Percentiles rank a stretch among this genome's conserved stretches.
Conservation (phyloP, 352 stramenopile species). For the Pythium graminicola region DNA sequence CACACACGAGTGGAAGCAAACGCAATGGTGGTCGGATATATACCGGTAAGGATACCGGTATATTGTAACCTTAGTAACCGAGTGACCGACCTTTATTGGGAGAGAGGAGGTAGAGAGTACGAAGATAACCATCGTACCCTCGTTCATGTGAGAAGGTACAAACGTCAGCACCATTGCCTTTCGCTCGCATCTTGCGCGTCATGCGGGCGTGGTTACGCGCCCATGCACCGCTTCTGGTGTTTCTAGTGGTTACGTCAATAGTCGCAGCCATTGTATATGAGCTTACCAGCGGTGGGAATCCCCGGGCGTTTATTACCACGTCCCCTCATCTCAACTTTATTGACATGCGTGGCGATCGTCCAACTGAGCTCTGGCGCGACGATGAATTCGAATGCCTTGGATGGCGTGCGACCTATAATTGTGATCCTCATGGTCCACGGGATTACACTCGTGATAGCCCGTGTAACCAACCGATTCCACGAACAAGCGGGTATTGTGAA, state of each 20-base stretch:
- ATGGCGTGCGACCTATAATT: conserved; percentile 59
- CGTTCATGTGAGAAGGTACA: too few species aligned
- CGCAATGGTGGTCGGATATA: not conserved
- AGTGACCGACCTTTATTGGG: too few species aligned
- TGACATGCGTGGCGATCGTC: conserved; percentile 31
- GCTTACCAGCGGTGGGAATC: conserved; percentile 40
- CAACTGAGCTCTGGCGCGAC: conserved; percentile 36
- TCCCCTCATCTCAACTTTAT: conserved; percentile 37
- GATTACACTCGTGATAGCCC: conserved; percentile 35
- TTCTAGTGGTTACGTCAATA: conserved; percentile 35
- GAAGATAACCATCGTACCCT: too few species aligned
- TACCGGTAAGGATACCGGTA: conserved; percentile 11
- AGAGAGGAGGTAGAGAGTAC: too few species aligned
- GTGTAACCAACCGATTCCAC: conserved; percentile 39
- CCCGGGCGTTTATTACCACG: conserved; percentile 31
- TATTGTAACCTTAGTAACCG: not conserved
- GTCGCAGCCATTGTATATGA: conserved; percentile 53
- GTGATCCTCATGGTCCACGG: conserved; percentile 48
- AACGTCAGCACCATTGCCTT: not conserved
- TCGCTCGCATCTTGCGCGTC: not conserved
- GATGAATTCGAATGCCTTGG: conserved; percentile 70
- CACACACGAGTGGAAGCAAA: conserved; percentile 13
- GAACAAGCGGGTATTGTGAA: conserved; percentile 61
- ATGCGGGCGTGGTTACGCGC: conserved; percentile 23
- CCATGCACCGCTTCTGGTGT: conserved; percentile 35